Evolutionary conservation across 208 protist genomes (phyloP).

Genomic region (Acanthamoeba triangularis): DNA sequence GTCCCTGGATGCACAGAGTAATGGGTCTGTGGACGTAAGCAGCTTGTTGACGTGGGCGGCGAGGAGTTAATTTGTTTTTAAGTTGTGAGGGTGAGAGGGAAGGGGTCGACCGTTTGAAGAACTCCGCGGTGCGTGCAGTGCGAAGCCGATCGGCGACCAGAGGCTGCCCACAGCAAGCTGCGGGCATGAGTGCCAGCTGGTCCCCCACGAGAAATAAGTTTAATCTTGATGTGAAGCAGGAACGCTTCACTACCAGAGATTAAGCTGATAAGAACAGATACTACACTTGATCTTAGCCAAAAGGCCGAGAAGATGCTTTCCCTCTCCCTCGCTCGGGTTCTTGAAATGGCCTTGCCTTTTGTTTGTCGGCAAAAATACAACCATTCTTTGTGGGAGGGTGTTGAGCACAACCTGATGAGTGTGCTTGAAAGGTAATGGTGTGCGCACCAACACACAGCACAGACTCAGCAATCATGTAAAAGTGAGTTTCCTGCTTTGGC

Average conservation of each 20-base stretch:
- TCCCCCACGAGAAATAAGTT: constrained; percentile 14
- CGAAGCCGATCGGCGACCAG: constrained; percentile 10
- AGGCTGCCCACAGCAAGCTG: constrained; percentile 11
- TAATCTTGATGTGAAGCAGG: constrained; percentile 26
- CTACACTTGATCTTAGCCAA: constrained; percentile 27
- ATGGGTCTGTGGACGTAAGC: too few relatives aligned
- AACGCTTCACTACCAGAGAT: constrained; percentile 26
- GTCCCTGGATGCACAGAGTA: not conserved
- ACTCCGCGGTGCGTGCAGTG: not conserved
- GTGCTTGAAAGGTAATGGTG: too few relatives aligned
- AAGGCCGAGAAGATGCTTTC: constrained; percentile 19
- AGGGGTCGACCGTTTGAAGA: constrained; percentile 18
- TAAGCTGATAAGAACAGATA: constrained; percentile 16
- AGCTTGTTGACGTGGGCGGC: not conserved
- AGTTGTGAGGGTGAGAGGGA: not conserved
- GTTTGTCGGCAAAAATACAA: too few relatives aligned
- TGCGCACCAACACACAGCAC: too few relatives aligned
- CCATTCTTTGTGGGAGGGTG: not conserved
- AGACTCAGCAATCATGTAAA: too few relatives aligned
- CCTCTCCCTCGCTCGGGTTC: too few relatives aligned
- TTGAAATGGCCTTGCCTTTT: too few relatives aligned
- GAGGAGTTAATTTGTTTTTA: not conserved
- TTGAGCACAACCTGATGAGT: too few relatives aligned
- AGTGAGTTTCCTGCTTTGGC: not conserved
- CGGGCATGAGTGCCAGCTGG: not conserved